Evolutionary conservation across 805 yeast species (phyloP).

Genomic region (Sporopachydermia lactativora): DNA sequence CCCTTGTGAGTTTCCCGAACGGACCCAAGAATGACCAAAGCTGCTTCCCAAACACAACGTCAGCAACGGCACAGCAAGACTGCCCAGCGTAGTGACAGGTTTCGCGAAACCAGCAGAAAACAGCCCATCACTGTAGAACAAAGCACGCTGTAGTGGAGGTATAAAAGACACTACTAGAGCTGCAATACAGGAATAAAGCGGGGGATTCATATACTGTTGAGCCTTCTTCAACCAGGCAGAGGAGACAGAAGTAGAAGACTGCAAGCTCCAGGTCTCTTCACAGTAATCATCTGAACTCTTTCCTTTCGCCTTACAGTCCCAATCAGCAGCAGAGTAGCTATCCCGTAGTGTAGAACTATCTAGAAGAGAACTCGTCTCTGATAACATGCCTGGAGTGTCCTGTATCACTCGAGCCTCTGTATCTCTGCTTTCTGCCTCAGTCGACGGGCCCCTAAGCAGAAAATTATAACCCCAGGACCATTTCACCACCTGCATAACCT

Average conservation of each 20-base stretch:
- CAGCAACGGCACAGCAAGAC: slow-evolving; percentile 66
- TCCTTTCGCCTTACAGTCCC: slow-evolving; percentile 1
- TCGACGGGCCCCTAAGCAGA: slow-evolving; percentile 24
- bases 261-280: background rate
- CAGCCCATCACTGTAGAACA: slow-evolving; percentile 47
- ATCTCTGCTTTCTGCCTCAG: slow-evolving; percentile 5
- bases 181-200: slow-evolving; percentile 60
- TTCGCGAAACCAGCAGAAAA: slow-evolving; percentile 49
- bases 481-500: slow-evolving; percentile 66
- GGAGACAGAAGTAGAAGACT: background rate
- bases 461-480: slow-evolving; percentile 85
- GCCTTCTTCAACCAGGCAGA: slow-evolving; percentile 14
- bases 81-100: slow-evolving; percentile 52
- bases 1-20: background rate
- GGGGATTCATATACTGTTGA: slow-evolving; percentile 57
- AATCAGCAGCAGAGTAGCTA: slow-evolving; percentile 5
- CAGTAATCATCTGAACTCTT: background rate
- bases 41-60: slow-evolving; percentile 70
- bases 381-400: background rate
- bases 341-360: slow-evolving; percentile 1
- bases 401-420: background rate
- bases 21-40: too few species aligned
- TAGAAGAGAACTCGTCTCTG: background rate
- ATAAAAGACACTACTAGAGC: slow-evolving; percentile 59
- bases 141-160: slow-evolving; percentile 38